Base-by-base conservation (phyloP, 176 grass and related monocot genomes). In the Saccharum spontaneum region DNA sequence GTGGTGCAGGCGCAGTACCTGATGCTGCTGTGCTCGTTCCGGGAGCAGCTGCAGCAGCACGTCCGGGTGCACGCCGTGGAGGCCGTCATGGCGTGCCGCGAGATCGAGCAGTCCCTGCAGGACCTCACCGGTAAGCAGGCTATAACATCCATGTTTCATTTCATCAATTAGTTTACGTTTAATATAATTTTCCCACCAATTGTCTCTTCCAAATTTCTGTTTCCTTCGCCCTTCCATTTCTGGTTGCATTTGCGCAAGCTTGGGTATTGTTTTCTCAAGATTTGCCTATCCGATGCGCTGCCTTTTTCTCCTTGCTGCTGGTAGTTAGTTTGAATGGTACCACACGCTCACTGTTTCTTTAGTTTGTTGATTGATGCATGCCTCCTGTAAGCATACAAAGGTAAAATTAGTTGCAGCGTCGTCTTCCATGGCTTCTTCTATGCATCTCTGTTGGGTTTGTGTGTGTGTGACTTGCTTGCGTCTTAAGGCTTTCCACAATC, bases 31-130 rank as follows among this genome's bases (percentile, higher is more conserved):
- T 99, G 97, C 92, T 99, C 97, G 71, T 99, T 99, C 86, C 67
- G 97, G 28, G 97, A 99, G 91, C 97, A 99, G 88, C 92, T 99
- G 60, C 97, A 99, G 86, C 97, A 99, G 89, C 97, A 99, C 71
- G 97, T 99, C 81, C 87, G 97, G 70, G 97, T 96, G 87, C 97
- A 99, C 87, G 97, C 97, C 80, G 97, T 99, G 79, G 97, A 99
- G 97, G 97, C 97, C 67, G 97, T 99, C 88, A 92, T 99, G 86
- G 94, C 97, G 50, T 99, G 97, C 93, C 92, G 97, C 17, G 97
- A 99, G 86, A 99, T 99, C 88, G 97, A 99, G 86, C 97, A 99
- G 65, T 92, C 97, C 8, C 79, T 99, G 45, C 97, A 99, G 75
- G 97, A 97, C 84, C 83, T 99, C 18, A 99, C 97, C 22, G 97